Conservation (phyloP, 495 filamentous ascomycete species). For the Aspergillus ellipticus region DNA sequence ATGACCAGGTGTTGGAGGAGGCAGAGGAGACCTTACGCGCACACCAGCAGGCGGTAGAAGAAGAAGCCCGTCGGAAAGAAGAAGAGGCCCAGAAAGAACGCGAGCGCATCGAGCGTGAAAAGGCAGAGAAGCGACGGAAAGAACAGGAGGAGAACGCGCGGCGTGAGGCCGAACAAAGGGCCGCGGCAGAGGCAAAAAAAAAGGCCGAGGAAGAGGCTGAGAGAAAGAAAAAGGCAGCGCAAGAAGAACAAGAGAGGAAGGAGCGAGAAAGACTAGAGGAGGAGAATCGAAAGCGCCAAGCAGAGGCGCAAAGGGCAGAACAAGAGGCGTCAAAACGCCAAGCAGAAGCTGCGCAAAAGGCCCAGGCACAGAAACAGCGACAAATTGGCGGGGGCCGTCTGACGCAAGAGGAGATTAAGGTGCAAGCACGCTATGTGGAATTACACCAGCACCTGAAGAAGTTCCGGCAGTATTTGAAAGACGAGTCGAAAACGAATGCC, state of each 20-base stretch:
- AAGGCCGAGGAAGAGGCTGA: conserved; percentile 37
- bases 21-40: conserved; percentile 45
- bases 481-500: conserved; percentile 47
- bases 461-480: conserved; percentile 55
- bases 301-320: conserved; percentile 33
- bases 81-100: conserved; percentile 33
- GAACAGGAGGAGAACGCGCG: conserved; percentile 40
- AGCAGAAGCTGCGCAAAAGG: conserved; percentile 24
- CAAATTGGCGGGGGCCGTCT: conserved; percentile 24
- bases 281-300: conserved; percentile 36
- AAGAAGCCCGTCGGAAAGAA: conserved; percentile 30
- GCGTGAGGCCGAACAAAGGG: conserved; percentile 39
- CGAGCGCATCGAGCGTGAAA: conserved; percentile 38
- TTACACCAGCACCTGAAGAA: conserved; percentile 73
- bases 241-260: conserved; percentile 52
- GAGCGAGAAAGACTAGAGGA: conserved; percentile 38
- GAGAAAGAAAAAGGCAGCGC: conserved; percentile 37
- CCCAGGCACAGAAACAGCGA: conserved; percentile 25
- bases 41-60: conserved; percentile 35
- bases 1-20: conserved; percentile 59
- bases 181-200: conserved; percentile 40
- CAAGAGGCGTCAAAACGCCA: conserved; percentile 24
- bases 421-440: conserved; percentile 60
- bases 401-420: conserved; percentile 33
- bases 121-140: conserved; percentile 30